Evolutionary conservation across 2,329 filamentous ascomycete genomes (phyloP), one percentile per base, ranked within the genome.

Genomic region (Trichoderma sp.): DNA sequence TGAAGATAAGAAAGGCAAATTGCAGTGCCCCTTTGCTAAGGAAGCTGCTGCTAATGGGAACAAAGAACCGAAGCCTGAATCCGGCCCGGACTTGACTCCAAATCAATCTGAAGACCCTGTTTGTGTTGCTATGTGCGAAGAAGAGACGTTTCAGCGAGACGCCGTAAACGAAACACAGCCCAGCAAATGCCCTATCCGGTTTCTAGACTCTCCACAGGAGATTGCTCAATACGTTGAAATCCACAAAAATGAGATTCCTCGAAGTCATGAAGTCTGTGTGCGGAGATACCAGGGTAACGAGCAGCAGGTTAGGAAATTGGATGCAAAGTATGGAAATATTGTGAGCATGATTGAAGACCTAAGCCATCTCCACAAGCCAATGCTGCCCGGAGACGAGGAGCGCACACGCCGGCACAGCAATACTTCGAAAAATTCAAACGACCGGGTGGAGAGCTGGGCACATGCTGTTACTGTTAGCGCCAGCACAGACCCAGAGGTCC

Each of bases 261-360:
- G 95, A 74, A 97, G 94, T 77, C 95, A 98, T 80, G 93, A 96
- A 77, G 88, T 97, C 55, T 98, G 95, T 79, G 89, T 98, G 70
- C 90, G 92, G 76, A 88, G 94, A 68, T 97, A 97, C 77, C 93
- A 97, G 80, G 91, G 89, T 79, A 95, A 94, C 75, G 91, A 95
- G 74, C 87, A 91, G 71, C 92, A 94, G 75, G 92, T 97, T 76
- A 89, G 89, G 72, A 92, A 96, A 79, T 84, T 98, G 67, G 95
- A 98, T 78, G 93, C 93, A 71, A 98, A 97, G 79, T 98, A 97
- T 77, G 94, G 93, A 72, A 95, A 91, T 77, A 83, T 97, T 54
- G 93, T 93, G 73, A 96, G 89, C 80, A 97, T 98, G 95, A 96
- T 98, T 70, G 91, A 96, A 78, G 93, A 93, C 10, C 83, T 98